Percentiles rank a stretch among this genome's conserved stretches.
Evolutionary conservation across 1,284 basidiomycete species (phyloP).

Genomic region (Malassezia slooffiae): DNA sequence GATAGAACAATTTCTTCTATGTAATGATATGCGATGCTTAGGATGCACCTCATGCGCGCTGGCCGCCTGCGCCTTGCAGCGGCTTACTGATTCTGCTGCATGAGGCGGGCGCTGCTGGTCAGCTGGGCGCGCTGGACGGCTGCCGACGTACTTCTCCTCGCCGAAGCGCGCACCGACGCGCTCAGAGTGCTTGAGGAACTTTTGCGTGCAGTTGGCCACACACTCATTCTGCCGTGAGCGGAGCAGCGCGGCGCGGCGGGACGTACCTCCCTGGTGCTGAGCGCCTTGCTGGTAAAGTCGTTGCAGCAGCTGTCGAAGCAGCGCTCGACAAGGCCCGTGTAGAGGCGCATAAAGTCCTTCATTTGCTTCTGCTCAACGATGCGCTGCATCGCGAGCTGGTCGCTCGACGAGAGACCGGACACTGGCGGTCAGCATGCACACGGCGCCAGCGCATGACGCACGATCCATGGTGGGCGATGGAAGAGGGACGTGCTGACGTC

Average conservation of each 20-base stretch:
- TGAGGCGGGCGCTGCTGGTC: conserved; percentile 10
- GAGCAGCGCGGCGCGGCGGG: conserved; percentile 50
- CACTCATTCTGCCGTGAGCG: conserved; percentile 50
- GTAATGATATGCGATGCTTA: too few species aligned
- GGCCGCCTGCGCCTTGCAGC: too few species aligned
- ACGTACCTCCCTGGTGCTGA: conserved; percentile 90
- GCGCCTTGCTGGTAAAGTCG: conserved; percentile 88
- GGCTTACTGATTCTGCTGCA: conserved; percentile 6
- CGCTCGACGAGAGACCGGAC: conserved; percentile 34
- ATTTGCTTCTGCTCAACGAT: conserved; percentile 57
- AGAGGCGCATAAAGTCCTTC: conserved; percentile 94
- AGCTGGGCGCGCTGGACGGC: background rate
- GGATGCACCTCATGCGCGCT: too few species aligned
- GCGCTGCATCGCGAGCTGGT: conserved; percentile 41
- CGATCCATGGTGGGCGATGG: conserved; percentile 21
- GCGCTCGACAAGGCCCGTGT: conserved; percentile 87
- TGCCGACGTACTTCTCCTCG: conserved; percentile 39
- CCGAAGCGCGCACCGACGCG: conserved; percentile 75
- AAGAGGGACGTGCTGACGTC: conserved; percentile 15
- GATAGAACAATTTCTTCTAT: too few species aligned
- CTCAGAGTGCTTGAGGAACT: conserved; percentile 95
- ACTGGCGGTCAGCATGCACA: conserved; percentile 18
- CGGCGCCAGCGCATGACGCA: conserved; percentile 6
- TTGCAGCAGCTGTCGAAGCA: conserved; percentile 92
- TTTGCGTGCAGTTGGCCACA: conserved; percentile 63